These are phyloP conservation scores for Sugiyamaella boreocaroliniensis DNA, from an alignment of 805 yeast species.

Conservation along the genomic window DNA sequence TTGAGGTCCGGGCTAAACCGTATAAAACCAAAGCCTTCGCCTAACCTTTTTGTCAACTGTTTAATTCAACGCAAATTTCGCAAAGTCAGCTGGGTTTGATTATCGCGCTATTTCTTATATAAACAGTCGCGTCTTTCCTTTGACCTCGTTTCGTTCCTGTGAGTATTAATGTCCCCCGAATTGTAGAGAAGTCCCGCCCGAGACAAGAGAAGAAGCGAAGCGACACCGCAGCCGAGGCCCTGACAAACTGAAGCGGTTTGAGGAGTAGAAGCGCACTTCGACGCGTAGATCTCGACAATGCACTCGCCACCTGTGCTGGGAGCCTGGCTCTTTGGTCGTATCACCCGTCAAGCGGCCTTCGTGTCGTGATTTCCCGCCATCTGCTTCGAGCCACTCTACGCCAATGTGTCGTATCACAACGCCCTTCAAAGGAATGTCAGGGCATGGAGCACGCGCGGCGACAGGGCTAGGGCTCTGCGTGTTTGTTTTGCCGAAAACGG, in stretches of 20 bases:
- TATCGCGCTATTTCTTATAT: neutral
- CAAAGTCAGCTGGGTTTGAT: constrained; percentile 1
- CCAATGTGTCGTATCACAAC: neutral
- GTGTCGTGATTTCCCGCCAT: neutral
- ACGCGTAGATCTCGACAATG: too few relatives aligned
- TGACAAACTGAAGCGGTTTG: too few relatives aligned
- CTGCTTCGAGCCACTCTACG: neutral
- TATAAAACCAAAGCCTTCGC: neutral
- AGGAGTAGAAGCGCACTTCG: too few relatives aligned
- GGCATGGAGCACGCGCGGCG: neutral
- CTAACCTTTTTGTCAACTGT: neutral
- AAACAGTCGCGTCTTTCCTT: neutral
- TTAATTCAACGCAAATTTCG: neutral
- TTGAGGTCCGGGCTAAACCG: neutral
- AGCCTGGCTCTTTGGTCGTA: neutral
- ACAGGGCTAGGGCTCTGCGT: neutral
- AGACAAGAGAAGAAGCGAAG: neutral
- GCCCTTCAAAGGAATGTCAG: neutral
- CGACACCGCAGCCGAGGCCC: neutral
- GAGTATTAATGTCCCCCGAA: neutral
- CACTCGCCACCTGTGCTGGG: too few relatives aligned
- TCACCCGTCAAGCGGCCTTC: neutral
- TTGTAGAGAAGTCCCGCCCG: neutral
- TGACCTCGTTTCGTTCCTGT: neutral
- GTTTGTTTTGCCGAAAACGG: neutral